A percentile compares a stretch with the other conserved stretches of the same genome.
Conservation (phyloP, 495 filamentous ascomycete species). For the Aspergillus cristatus region DNA sequence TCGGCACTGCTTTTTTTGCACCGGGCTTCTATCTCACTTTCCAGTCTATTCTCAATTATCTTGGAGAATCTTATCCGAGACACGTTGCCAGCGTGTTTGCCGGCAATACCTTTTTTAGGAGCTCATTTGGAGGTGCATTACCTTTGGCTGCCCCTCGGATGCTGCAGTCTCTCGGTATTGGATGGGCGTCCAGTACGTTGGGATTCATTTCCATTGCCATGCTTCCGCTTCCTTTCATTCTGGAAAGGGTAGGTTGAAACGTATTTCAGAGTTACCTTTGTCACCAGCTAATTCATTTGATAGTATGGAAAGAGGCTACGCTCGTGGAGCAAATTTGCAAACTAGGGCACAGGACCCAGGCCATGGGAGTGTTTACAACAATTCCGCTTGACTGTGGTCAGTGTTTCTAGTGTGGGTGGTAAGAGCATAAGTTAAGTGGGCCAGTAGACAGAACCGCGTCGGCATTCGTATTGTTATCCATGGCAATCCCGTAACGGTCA, state of each 20-base stretch:
- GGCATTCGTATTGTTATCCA: too few species aligned
- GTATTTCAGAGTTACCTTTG: background rate
- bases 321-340: slow-evolving; percentile 7
- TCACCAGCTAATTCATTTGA: slow-evolving; percentile 3
- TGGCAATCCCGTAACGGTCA: too few species aligned
- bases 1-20: slow-evolving; percentile 15
- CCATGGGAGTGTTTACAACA: too few species aligned
- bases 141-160: slow-evolving; percentile 17
- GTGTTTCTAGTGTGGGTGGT: too few species aligned
- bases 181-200: slow-evolving; percentile 46
- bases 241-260: slow-evolving; percentile 5
- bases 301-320: slow-evolving; percentile 8
- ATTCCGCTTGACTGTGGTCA: too few species aligned
- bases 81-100: slow-evolving; percentile 9
- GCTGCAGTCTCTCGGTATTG: slow-evolving; percentile 42
- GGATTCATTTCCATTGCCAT: slow-evolving; percentile 45
- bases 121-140: slow-evolving; percentile 10
- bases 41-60: slow-evolving; percentile 10
- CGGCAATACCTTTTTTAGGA: slow-evolving; percentile 10
- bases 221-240: slow-evolving; percentile 42
- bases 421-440: too few species aligned
- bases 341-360: too few species aligned
- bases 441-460: too few species aligned
- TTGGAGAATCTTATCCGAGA: slow-evolving; percentile 9
- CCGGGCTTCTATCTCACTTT: slow-evolving; percentile 13